Evolutionary conservation across 1,139 yeast species (phyloP), one percentile per base, ranked within the genome.

Genomic region (Starmera stellimalicola): DNA sequence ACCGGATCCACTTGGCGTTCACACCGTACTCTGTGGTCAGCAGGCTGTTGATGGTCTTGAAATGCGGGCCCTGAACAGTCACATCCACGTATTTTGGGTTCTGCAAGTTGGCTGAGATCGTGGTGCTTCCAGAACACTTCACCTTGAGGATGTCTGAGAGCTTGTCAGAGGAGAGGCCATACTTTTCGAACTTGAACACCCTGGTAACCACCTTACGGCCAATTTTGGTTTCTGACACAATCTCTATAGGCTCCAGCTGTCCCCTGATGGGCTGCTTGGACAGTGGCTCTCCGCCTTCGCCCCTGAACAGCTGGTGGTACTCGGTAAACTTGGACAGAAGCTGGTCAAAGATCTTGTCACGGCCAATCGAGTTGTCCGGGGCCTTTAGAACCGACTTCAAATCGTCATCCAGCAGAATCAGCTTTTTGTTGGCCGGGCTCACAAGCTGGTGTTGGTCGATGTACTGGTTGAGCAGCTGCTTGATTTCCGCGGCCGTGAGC

Each of bases 31-130:
- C 68, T n/a, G 55, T 59, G 22, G 68, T 69, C 38, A 88, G 60
- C 26, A 78, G 54, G 4, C 75, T 77, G 15, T 66, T 61, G 11
- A 83, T 73, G 2, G 70, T 57, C 33, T 71, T 68, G 12, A 79
- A 77, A 51, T 91, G 97, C 3, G 93, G 84, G 0, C 98, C 98
- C 57, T 91, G 97, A 3, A 91, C 94, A 32, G 76, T 68, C 2
- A 88, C 87, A 45, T 83, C 94, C 18, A 64, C 57, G 7, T 69
- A 51, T 18, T 70, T 73, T 3, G 82, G 78, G 33, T 70, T 68
- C 27, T 68, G 70, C 11, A 66, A 63, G 28, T 68, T 62, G 26
- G 67, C 73, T 2, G 73, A 74, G 12, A 84, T 70, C 0, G 95
- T 77, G 0, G 94, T 70, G 0, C 96, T 82, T 0, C 95, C 95